Base-by-base conservation (phyloP, 169 alveolate species). In the Perkinsus olseni region DNA sequence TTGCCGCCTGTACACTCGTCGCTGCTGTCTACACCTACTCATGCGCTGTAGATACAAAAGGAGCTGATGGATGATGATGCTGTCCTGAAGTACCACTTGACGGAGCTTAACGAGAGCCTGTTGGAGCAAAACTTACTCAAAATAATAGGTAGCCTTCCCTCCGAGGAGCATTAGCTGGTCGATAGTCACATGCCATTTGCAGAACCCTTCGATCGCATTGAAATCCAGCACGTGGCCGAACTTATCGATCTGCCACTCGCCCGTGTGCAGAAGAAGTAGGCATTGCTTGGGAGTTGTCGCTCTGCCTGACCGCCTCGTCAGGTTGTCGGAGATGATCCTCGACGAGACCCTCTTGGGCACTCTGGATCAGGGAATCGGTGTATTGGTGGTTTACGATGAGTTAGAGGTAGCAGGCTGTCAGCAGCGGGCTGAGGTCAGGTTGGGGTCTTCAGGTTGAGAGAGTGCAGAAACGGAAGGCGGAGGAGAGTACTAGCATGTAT, bases 321-420 rank as follows among this genome's bases (percentile, higher is more conserved):
- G 95, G 96, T 93, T 97, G 38, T 95, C 98, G 40, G 99, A 98
- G 94, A 97, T 98, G 98, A 98, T 98, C 93, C 95, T 98, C 51
- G 99, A 98, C 95, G 97, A 98, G 94, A 98, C 96, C 96, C 97
- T 98, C 48, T 96, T 96, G 82, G 99, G 99, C 37, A 98, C 99
- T 37, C 96, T 98, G 93, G 99, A 98, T 95, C 98, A 98, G 96
- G 99, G 98, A 50, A 96, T 94, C 62, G 98, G 98, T 37, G 97
- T 98, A 91, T 94, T 98, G 91, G 97, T 97, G 40, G 93, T 98
- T 74, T 97, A 96, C 94, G 98, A 97, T 40, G 96, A 95, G 74
- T 62, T 62, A 62, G 82, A 62, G 82, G 82, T 62, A 62, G 82
- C 17, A 45, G 62, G n/a, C n/a, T n/a, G n/a, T n/a, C n/a, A n/a